phyloP scores from a whole-genome alignment of 257 asterid species.

The Agastache rugosa region DNA sequence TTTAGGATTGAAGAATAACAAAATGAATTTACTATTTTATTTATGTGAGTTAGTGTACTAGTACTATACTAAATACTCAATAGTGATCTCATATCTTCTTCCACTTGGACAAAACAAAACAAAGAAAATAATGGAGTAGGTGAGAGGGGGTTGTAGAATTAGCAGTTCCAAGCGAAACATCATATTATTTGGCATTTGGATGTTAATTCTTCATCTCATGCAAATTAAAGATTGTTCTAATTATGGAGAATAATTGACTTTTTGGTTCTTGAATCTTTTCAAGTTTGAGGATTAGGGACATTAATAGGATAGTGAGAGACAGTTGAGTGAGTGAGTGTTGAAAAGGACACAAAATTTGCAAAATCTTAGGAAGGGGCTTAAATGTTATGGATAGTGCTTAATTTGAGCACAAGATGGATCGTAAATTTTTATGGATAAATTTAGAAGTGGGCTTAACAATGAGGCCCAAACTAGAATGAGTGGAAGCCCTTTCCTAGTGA shows the following conservation, averaged over 20 bases:
- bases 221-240: neutral
- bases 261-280: neutral
- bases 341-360: neutral
- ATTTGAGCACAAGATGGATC: neutral
- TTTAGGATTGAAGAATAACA: neutral
- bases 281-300: neutral
- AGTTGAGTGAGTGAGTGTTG: neutral
- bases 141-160: constrained; percentile 1
- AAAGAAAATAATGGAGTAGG: constrained; percentile 16
- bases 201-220: neutral
- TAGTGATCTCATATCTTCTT: constrained; percentile 12
- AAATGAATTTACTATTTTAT: neutral
- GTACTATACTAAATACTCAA: constrained; percentile 3
- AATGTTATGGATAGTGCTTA: neutral
- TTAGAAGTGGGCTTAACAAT: neutral
- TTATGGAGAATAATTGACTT: neutral
- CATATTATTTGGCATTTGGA: neutral
- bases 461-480: constrained; percentile 6
- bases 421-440: neutral
- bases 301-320: too few relatives aligned
- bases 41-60: constrained; percentile 32
- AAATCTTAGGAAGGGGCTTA: neutral
- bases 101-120: neutral
- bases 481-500: neutral
- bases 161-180: neutral